A percentile compares a stretch with the other conserved stretches of the same genome.
Evolutionary conservation across 257 asterid species (phyloP).

Genomic region (Galeopsis tetrahit): DNA sequence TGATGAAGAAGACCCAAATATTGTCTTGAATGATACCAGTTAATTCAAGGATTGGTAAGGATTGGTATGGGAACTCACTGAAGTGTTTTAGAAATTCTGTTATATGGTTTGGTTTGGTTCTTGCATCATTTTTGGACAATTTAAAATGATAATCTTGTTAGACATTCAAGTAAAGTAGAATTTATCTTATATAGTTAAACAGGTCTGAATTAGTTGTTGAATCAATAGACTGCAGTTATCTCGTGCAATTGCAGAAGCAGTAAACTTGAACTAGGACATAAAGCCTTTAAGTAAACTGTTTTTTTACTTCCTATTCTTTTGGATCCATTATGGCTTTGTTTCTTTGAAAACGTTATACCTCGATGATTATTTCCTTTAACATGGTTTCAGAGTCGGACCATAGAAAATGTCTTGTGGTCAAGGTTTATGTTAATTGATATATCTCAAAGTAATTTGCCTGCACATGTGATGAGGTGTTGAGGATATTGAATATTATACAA

Average conservation of each 20-base stretch:
- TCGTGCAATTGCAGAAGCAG: neutral
- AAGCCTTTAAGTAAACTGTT: neutral
- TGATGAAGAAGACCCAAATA: conserved; percentile 84
- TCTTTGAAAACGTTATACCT: too few relatives aligned
- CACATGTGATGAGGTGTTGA: neutral
- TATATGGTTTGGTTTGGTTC: neutral
- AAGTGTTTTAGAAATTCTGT: neutral
- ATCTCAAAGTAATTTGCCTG: neutral
- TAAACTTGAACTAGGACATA: neutral
- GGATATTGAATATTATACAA: neutral
- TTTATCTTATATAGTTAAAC: neutral
- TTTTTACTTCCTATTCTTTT: neutral
- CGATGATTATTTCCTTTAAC: neutral
- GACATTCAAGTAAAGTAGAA: neutral
- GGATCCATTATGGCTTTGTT: neutral
- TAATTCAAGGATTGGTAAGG: conserved; percentile 21
- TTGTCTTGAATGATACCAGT: conserved; percentile 38
- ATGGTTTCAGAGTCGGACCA: neutral
- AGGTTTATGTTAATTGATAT: neutral
- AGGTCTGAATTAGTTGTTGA: neutral
- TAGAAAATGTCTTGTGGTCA: neutral
- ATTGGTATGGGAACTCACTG: neutral
- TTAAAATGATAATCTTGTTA: neutral
- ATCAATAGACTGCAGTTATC: neutral
- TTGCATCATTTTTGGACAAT: conserved; percentile 3